Base-by-base conservation (phyloP, 23 red algal species). In the Gracilaria caudata region DNA sequence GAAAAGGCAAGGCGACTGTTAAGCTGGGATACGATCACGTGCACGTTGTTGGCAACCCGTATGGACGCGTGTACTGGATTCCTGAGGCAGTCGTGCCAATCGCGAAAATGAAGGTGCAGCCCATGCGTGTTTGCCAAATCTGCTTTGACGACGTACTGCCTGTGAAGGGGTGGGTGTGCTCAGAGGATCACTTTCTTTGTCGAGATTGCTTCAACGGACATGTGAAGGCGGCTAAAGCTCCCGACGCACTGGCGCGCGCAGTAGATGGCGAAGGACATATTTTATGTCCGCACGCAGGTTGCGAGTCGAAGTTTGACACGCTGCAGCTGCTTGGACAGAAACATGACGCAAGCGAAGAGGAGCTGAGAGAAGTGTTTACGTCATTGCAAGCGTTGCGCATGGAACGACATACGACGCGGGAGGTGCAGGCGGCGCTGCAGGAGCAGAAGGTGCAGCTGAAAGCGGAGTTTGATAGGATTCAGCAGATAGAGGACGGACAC, bases 381-480 rank as follows among this genome's bases (percentile, higher is more conserved):
- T 39, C 47, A 24, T 74, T 90, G 55, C 29, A 90, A 40, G 13
- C 40, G 13, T 26, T 90, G 19, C 72, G 74, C 7, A 68, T 70
- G 35, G n/a, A 44, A 25, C 43, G 46, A 35, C 55, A 79, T 2
- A 23, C 76, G n/a, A 55, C 19, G n/a, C 73, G 37, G 12, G 73
- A 90, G 56, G 58, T 90, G 7, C 51, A 66, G 41, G 7, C n/a
- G 21, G 86, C 86, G 5, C 32, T 90, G 76, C 72, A 68, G 4
- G 17, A 29, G 32, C 86, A 90, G 64, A 90, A 81, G 36, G 0
- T 0, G 25, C 53, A 80, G 57, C 38, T 90, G 25, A 16, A 90
- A 49, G 73, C 86, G 6, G 86, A 90, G 61, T 90, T 90, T 55
- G 11, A 34, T 16, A 30, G 86, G 14, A 90, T 90, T 80, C 86